Evolutionary conservation across 1,284 basidiomycete species (phyloP).

Genomic region (Quambalaria eucalypti): DNA sequence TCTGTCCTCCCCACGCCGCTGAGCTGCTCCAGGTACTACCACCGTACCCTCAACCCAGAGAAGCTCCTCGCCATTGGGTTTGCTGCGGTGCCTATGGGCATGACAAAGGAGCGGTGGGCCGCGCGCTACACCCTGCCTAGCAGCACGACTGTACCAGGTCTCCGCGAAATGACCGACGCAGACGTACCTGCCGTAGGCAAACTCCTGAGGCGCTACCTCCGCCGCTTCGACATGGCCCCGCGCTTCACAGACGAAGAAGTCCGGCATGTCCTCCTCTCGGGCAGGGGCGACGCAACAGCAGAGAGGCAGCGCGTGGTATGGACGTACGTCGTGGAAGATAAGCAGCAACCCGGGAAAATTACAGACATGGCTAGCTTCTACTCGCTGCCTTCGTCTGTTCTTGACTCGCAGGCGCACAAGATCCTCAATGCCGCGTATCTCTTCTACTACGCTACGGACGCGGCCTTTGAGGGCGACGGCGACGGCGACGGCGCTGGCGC

Average conservation of each 20-base stretch:
- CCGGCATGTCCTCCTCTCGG: conserved; percentile 77
- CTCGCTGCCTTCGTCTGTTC: conserved; percentile 82
- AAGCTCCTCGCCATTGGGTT: conserved; percentile 90
- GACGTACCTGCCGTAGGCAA: conserved; percentile 68
- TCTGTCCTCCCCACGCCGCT: conserved; percentile 40
- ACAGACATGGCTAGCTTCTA: conserved; percentile 97
- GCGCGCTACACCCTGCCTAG: conserved; percentile 27
- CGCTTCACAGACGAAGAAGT: conserved; percentile 71
- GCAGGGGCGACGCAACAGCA: conserved; percentile 57
- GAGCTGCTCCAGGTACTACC: conserved; percentile 62
- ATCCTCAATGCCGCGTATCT: conserved; percentile 78
- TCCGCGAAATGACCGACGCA: conserved; percentile 76
- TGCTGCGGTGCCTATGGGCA: conserved; percentile 53
- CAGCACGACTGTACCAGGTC: conserved; percentile 49
- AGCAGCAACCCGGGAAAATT: conserved; percentile 69
- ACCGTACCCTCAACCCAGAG: conserved; percentile 80
- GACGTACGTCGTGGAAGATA: conserved; percentile 96
- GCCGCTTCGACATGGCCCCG: conserved; percentile 75
- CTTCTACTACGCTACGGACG: conserved; percentile 66
- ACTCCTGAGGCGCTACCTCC: conserved; percentile 72
- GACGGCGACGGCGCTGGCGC: no score
- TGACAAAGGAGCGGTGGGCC: conserved; percentile 28
- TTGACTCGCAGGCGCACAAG: conserved; percentile 54
- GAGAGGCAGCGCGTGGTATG: conserved; percentile 59
- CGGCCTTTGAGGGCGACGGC: conserved; percentile 20